Evolutionary conservation across 495 filamentous ascomycete species (phyloP), one percentile per base, ranked within the genome.

Genomic region (Collariella sp.): DNA sequence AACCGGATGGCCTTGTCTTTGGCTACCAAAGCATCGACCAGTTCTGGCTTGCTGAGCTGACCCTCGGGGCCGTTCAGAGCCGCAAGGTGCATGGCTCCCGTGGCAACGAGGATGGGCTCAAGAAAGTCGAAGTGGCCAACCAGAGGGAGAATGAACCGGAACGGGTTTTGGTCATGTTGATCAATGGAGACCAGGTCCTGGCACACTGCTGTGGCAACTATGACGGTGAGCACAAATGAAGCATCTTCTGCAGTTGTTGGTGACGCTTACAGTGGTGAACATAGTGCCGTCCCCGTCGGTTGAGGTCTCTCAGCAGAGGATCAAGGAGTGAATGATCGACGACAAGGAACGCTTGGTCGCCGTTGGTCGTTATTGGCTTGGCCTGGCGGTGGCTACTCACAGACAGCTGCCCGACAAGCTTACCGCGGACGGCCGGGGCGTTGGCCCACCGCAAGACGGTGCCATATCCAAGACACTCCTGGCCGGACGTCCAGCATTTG

Each of bases 31-130:
- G 79, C 77, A 57, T 81, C 76, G 41, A 76, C 58, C 5, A 76
- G 55, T 29, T 67, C 67, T 10, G 62, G 45, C 22, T 19, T 11
- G 1, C 41, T 63, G 31, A 46, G 65, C 42, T 33, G 62, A 57
- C 29, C 65, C 51, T 51, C 64, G 46, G 54, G 33, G 31, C 54
- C 43, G 58, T 58, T 34, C 26, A 67, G 46, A 66, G 59, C 76
- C n/a, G 70, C 74, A 34, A 73, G 69, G 42, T 83, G 80, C 33
- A 80, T 72, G 11, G 80, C 79, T 0, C 79, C 75, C 20, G 77
- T 75, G 16, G 79, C 78, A 26, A 80, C 57, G 42, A 83, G 65
- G 20, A 78, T 70, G 48, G 76, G 72, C 19, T 74, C 62, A 18
- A 83, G 67, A 44, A 71, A 72, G n/a, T 63, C 52, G 33, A 77